Percentiles rank a stretch among this genome's conserved stretches.
Evolutionary conservation across 495 filamentous ascomycete genomes (phyloP).

Genomic region (Pyronema domesticum): DNA sequence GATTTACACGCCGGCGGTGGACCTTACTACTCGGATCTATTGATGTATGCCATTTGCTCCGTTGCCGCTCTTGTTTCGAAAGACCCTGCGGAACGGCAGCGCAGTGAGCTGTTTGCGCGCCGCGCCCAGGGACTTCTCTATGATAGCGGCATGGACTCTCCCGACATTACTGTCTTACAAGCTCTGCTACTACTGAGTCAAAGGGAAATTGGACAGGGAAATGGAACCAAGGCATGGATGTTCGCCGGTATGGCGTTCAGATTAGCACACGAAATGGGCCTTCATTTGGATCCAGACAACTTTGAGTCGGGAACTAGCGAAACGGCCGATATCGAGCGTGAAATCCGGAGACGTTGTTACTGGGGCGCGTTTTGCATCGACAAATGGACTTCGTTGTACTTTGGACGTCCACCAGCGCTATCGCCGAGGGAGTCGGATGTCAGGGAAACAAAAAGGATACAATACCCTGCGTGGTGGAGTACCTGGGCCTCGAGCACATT

Average conservation of each 20-base stretch:
- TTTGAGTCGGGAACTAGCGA: constrained; percentile 16
- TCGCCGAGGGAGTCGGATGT: constrained; percentile 26
- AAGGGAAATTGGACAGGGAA: constrained; percentile 23
- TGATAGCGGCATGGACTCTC: constrained; percentile 21
- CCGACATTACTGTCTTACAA: constrained; percentile 25
- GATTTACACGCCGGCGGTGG: constrained; percentile 23
- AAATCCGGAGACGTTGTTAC: constrained; percentile 23
- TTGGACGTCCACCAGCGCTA: constrained; percentile 24
- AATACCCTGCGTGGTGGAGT: constrained; percentile 6
- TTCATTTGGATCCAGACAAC: constrained; percentile 27
- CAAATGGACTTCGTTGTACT: constrained; percentile 24
- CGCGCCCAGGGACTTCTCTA: constrained; percentile 25
- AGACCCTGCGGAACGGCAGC: constrained; percentile 16
- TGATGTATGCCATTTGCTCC: constrained; percentile 25
- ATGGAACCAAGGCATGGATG: constrained; percentile 25
- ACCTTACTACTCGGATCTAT: constrained; percentile 25
- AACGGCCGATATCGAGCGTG: constrained; percentile 21
- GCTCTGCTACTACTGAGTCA: constrained; percentile 24
- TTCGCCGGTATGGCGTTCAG: constrained; percentile 18
- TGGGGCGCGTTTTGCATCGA: constrained; percentile 26
- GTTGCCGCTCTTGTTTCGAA: constrained; percentile 22
- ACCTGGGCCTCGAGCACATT: background rate
- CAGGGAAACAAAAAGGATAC: constrained; percentile 22
- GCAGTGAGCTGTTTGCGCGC: constrained; percentile 24
- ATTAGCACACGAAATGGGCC: constrained; percentile 17